Conservation (phyloP, 345 rosid species). For the Eucalyptus pauciflora region DNA sequence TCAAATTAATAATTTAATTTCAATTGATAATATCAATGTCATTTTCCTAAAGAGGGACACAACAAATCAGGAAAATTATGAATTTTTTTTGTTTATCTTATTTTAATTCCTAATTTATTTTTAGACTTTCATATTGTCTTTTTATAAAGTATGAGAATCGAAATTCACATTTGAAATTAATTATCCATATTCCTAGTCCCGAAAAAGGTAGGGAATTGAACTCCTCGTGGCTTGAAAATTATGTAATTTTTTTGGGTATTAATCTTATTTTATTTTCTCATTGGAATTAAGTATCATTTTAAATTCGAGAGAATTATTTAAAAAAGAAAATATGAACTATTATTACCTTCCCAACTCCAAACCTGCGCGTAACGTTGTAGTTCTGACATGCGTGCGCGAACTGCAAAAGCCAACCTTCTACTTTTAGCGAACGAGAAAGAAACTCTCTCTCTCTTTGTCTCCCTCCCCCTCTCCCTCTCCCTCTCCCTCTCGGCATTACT, state of each 20-base stretch:
- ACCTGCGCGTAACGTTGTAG: not conserved
- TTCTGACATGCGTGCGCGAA: not conserved
- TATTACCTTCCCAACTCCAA: not conserved
- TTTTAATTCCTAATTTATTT: too few species aligned
- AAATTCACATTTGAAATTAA: too few species aligned
- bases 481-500: not conserved
- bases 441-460: too few species aligned
- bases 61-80: too few species aligned
- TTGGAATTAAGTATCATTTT: rapidly evolving
- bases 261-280: not conserved
- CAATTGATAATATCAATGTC: not conserved
- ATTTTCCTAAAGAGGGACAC: not conserved
- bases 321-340: not conserved
- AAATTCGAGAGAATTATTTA: not conserved
- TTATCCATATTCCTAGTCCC: rapidly evolving
- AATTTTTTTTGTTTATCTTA: too few species aligned
- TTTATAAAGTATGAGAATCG: too few species aligned
- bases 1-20: not conserved
- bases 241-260: too few species aligned
- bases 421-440: not conserved
- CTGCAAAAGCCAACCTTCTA: not conserved
- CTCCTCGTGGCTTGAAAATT: rapidly evolving
- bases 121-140: rapidly evolving
- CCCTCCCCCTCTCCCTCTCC: not conserved
- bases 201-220: too few species aligned